Conservation (phyloP, 1,139 yeast genomes). For the Protomyces pachydermus region DNA sequence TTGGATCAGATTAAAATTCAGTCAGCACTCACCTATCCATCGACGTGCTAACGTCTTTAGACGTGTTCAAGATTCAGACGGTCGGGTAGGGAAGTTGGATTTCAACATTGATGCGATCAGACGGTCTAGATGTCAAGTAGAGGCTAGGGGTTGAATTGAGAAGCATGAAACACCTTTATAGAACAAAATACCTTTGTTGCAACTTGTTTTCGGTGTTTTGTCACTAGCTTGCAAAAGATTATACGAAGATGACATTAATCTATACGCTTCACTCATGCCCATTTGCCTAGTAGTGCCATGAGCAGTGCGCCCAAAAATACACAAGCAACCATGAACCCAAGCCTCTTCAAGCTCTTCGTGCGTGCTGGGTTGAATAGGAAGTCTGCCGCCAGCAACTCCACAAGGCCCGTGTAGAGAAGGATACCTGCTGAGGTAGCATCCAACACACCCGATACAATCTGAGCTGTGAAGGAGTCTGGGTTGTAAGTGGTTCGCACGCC, state of each 20-base stretch:
- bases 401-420: constrained; percentile 71
- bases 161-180: too few relatives aligned
- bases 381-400: constrained; percentile 81
- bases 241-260: background rate
- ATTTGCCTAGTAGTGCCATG: constrained; percentile 79
- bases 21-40: background rate
- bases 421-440: constrained; percentile 84
- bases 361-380: constrained; percentile 62
- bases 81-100: background rate
- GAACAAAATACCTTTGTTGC: too few relatives aligned
- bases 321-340: constrained; percentile 40
- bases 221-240: background rate
- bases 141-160: too few relatives aligned
- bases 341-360: constrained; percentile 34
- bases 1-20: background rate
- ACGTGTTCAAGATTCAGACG: background rate
- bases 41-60: background rate
- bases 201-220: too few relatives aligned
- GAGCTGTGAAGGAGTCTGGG: constrained; percentile 51
- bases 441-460: constrained; percentile 68
- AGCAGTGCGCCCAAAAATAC: constrained; percentile 60
- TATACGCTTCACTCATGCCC: constrained; percentile 53
- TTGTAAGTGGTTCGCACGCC: constrained; percentile 69
- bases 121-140: background rate
- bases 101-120: background rate